These are phyloP conservation scores for Verticillium isaacii DNA, from an alignment of 2,329 filamentous ascomycete genomes.

Conservation along the genomic window DNA sequence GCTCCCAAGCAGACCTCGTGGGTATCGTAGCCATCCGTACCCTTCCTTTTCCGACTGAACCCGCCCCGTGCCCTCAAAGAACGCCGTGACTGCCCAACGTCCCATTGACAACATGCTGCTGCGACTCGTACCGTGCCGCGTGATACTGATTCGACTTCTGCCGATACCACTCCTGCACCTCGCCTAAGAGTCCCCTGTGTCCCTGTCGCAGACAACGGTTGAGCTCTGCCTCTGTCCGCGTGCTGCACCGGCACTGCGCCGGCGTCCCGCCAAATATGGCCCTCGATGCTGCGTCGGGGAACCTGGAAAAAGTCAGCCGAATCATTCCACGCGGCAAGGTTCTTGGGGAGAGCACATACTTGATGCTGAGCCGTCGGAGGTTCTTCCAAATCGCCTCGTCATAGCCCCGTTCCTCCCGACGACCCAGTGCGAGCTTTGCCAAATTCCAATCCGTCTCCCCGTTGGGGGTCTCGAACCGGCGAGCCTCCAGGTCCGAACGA, in stretches of 20 bases:
- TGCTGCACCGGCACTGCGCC: constrained; percentile 19
- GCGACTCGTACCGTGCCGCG: constrained; percentile 5
- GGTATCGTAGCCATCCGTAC: background rate
- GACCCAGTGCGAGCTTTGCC: constrained; percentile 19
- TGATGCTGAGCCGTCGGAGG: constrained; percentile 24
- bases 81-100: background rate
- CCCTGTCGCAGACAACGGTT: constrained; percentile 17
- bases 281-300: constrained; percentile 15
- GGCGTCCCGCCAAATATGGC: constrained; percentile 22
- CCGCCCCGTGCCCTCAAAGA: background rate
- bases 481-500: constrained; percentile 16
- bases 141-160: constrained; percentile 14
- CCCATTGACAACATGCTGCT: constrained; percentile 10
- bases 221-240: constrained; percentile 17
- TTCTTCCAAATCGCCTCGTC: constrained; percentile 15
- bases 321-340: no score
- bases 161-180: constrained; percentile 23
- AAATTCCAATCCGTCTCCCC: constrained; percentile 22
- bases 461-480: constrained; percentile 18
- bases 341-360: background rate
- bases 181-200: constrained; percentile 22
- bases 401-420: constrained; percentile 7
- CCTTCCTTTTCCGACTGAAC: background rate
- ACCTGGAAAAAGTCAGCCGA: constrained; percentile 4
- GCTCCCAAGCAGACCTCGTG: background rate